Base-by-base conservation (phyloP, 495 filamentous ascomycete species). In the Penicillium angulare region DNA sequence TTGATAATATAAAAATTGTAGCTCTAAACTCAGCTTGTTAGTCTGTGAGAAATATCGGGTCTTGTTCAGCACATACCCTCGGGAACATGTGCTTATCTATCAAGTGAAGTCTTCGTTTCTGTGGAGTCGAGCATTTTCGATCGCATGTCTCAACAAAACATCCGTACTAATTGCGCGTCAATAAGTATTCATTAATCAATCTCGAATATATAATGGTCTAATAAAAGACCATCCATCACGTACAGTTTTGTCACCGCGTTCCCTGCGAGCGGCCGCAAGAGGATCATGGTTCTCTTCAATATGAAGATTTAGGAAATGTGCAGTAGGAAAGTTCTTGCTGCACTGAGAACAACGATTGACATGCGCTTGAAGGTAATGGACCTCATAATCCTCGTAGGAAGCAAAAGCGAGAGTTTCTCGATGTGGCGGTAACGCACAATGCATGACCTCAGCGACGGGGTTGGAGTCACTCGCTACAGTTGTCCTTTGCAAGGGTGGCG, bases 41-140 rank as follows among this genome's bases (percentile, higher is more conserved):
- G 23, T 29, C 10, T 24, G 10, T 39, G 1, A 26, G 22, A 33
- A 3, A 31, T 18, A 34, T 21, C 24, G 5, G 17, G n/a, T n/a
- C n/a, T 20, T 15, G 13, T 13, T 8, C 6, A 26, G 13, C 16
- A 15, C 44, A 59, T 69, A 81, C 81, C 70, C 82, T 85, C 5
- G 92, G 93, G 66, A 93, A 98, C 75, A 87, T 82, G 60, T 98
- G 93, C 69, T 96, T 97, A 66, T 96, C 92, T 50, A 92, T 88
- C 20, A 95, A 70, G 69, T 98, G 93, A 64, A 88, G 81, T 42
- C 86, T 77, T 39, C 93, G 81, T 66, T 95, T 98, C 53, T 88
- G 80, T 4, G 88, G 84, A 7, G 85, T 90, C 22, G 80, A 85
- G 71, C 92, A 97, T 68, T 91, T 84, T 49, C 86, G 76, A 39